These are phyloP conservation scores for Amanita pseudoporphyria DNA, from an alignment of 768 basidiomycete species.

Conservation along the genomic window DNA sequence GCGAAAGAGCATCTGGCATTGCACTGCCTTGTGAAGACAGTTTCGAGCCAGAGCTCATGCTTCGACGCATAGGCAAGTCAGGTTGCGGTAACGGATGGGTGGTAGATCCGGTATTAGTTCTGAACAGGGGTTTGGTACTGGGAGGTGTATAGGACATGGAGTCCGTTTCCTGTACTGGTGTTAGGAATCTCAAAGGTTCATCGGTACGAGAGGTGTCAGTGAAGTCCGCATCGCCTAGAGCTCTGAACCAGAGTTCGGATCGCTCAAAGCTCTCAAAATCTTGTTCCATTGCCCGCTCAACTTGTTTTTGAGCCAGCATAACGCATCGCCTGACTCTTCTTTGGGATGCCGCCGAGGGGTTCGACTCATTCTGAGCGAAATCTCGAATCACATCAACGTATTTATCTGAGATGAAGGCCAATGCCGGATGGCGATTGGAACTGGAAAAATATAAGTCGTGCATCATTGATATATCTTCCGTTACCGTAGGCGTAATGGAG, in stretches of 20 bases:
- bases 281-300: conserved; percentile 83
- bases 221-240: conserved; percentile 60
- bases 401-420: conserved; percentile 58
- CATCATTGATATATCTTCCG: conserved; percentile 86
- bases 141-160: background rate
- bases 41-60: conserved; percentile 29
- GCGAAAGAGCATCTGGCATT: conserved; percentile 13
- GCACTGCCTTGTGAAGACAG: conserved; percentile 21
- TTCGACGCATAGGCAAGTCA: conserved; percentile 29
- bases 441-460: conserved; percentile 79
- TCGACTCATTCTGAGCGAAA: conserved; percentile 46
- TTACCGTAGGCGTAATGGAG: conserved; percentile 49
- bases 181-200: conserved; percentile 14
- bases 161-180: conserved; percentile 3
- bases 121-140: background rate
- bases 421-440: conserved; percentile 43
- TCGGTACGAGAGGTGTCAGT: conserved; percentile 13
- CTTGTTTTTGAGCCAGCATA: conserved; percentile 75
- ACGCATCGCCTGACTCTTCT: conserved; percentile 68
- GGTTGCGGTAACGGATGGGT: conserved; percentile 20
- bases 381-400: conserved; percentile 60
- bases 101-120: background rate
- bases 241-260: conserved; percentile 90
- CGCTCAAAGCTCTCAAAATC: conserved; percentile 86
- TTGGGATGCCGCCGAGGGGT: conserved; percentile 31